A percentile compares a stretch with the other conserved stretches of the same genome.
Evolutionary conservation across 176 grass and related monocot species (phyloP).

Genomic region (Thinopyrum elongatum): DNA sequence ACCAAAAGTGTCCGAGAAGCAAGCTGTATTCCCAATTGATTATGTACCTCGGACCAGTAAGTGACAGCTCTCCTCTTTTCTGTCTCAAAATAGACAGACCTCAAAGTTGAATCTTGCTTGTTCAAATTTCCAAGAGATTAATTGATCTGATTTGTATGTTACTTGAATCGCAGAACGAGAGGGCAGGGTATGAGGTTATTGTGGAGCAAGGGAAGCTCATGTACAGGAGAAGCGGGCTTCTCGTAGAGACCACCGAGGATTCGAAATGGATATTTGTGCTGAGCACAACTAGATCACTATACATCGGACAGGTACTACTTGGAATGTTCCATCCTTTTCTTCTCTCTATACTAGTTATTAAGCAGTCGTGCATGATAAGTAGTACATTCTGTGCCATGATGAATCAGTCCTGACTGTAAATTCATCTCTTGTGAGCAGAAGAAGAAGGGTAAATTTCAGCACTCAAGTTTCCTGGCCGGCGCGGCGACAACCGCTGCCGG

Average conservation of each 20-base stretch:
- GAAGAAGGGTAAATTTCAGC: conserved; percentile 91
- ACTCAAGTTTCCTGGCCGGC: conserved; percentile 93
- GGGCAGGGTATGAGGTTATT: conserved; percentile 65
- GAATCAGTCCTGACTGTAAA: conserved; percentile 1
- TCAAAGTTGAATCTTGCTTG: neutral
- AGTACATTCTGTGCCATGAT: neutral
- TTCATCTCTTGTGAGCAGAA: conserved; percentile 57
- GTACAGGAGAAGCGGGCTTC: conserved; percentile 48
- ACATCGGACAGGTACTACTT: conserved; percentile 74
- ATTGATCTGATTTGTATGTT: neutral
- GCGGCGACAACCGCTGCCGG: conserved; percentile 87
- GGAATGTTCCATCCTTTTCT: neutral
- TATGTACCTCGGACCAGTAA: conserved; percentile 86
- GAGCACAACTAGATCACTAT: conserved; percentile 75
- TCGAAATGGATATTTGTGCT: conserved; percentile 98
- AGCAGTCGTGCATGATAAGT: neutral
- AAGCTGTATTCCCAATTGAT: conserved; percentile 78
- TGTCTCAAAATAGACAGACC: neutral
- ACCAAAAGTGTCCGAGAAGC: conserved; percentile 64
- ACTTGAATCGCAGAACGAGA: conserved; percentile 47
- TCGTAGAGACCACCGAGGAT: conserved; percentile 64
- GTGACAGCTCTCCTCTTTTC: conserved; percentile 18
- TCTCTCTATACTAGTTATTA: neutral
- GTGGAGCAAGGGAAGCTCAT: conserved; percentile 62
- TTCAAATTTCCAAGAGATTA: neutral